Evolutionary conservation across 2,329 filamentous ascomycete genomes (phyloP), one percentile per base, ranked within the genome.

Genomic region (Tolypocladium pustulatum): DNA sequence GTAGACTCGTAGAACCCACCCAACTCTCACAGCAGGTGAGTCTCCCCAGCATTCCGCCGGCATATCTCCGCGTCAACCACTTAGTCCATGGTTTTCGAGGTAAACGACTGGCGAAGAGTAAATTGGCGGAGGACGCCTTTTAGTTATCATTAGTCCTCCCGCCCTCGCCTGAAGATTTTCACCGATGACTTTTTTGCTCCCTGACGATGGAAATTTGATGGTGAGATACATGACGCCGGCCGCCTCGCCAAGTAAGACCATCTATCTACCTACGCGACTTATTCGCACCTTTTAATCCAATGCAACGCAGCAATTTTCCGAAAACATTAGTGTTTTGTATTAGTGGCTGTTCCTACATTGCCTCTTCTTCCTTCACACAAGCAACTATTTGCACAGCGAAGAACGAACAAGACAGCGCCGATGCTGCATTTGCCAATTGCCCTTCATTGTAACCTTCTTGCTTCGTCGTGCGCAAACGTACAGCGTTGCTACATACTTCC

Each of bases 61-160:
- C 77, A 84, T 91, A 96, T 96, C 90, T 88, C 89, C 90, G 86
- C 86, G 84, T 87, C 81, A 83, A 86, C 84, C 88, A 80, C 77
- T 69, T 66, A 76, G 68, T 75, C 79, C 70, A 87, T 90, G 89
- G 87, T 85, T 88, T 81, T 84, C 84, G 85, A 90, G 91, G 87
- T 96, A 96, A 86, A 96, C 89, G 85, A 85, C 83, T 92, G 84
- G 91, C 91, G 89, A 81, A 96, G 81, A 96, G 75, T 68, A 81
- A 94, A 76, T 69, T 71, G 67, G 74, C 69, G 70, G 69, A 68
- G 73, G 71, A 66, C 66, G 70, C 63, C 64, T 67, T 54, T 55
- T 38, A 54, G 69, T 72, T 78, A 73, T 81, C 77, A 82, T 75
- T 69, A 73, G 66, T 78, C 75, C 75, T 73, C 27, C 70, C 72